Percentiles rank a stretch among this genome's conserved stretches.
Evolutionary conservation across 768 basidiomycete genomes (phyloP).

Genomic region (Leccinum boreale): DNA sequence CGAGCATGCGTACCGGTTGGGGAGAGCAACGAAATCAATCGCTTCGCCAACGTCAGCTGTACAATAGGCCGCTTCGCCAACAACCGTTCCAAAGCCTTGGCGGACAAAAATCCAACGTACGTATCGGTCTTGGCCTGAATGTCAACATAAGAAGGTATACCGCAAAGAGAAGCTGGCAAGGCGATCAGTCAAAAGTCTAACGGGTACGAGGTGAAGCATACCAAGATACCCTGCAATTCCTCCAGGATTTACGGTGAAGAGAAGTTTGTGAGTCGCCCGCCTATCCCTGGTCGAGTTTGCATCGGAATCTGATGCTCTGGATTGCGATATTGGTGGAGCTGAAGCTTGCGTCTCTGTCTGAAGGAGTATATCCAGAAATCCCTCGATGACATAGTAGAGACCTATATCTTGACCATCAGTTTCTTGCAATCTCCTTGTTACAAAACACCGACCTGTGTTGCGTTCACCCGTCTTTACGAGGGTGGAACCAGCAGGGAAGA

Average conservation of each 20-base stretch:
- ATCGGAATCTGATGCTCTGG: conserved; percentile 23
- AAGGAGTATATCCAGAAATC: conserved; percentile 88
- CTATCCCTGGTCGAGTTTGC: conserved; percentile 34
- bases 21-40: conserved; percentile 91
- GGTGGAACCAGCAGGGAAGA: conserved; percentile 82
- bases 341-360: conserved; percentile 36
- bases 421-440: background rate
- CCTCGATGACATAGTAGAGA: conserved; percentile 93
- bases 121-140: conserved; percentile 96
- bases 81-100: conserved; percentile 82
- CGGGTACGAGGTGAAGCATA: conserved; percentile 28
- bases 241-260: conserved; percentile 96
- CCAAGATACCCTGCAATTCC: conserved; percentile 97
- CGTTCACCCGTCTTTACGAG: conserved; percentile 88
- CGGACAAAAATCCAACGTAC: conserved; percentile 95
- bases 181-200: conserved; percentile 1
- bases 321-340: conserved; percentile 10
- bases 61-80: conserved; percentile 96
- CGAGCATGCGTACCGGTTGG: conserved; percentile 64
- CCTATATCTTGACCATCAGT: conserved; percentile 42
- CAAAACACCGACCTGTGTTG: conserved; percentile 62
- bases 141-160: conserved; percentile 92
- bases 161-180: conserved; percentile 75
- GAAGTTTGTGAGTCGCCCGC: conserved; percentile 52
- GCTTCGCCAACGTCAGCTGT: conserved; percentile 89